Base-by-base conservation (phyloP, 2,329 filamentous ascomycete genomes). In the Hymenoscyphus occultus region DNA sequence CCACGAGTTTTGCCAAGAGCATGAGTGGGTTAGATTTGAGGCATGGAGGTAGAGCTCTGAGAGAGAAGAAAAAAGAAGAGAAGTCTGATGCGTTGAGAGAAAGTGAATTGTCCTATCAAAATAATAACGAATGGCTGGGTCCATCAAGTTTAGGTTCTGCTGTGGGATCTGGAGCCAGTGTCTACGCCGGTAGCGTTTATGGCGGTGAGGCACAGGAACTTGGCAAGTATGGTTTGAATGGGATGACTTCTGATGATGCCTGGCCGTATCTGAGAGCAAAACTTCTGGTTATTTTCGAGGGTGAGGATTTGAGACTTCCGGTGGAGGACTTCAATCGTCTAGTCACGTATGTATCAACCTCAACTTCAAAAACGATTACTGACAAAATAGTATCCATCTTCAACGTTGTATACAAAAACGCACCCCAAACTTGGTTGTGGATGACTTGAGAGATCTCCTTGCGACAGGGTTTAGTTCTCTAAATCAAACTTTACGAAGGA, bases 261-360 rank as follows among this genome's bases (percentile, higher is more conserved):
- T 95, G 91, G 91, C 90, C 91, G 0, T 86, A 90, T 65, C 77
- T 95, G 19, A 92, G 90, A 76, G 88, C 90, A 2, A 89, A 91
- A 70, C 80, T 95, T 51, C 80, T 94, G 4, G 85, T 90, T 64
- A 86, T 95, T 1, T 96, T 95, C 70, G 90, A 93, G 69, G 91
- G 90, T 39, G 91, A 94, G 73, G 90, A 93, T 68, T 78, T 93
- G 19, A 84, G 90, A 42, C 81, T 91, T n/a, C 91, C 91, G 0
- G 86, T 95, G 5, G 92, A 96, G 75, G 91, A 94, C 72, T 88
- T 95, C 73, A 96, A 96, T 73, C 83, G 88, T 19, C 83, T 94
- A 1, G 91, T 94, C n/a, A 84, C 83, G 68, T 78, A 72, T 68
- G 76, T 75, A 45, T 48, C 19, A 61, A n/a, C 56, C 56, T 35